phyloP scores from a whole-genome alignment of 768 basidiomycete genomes.

The Naganishia kalamii region DNA sequence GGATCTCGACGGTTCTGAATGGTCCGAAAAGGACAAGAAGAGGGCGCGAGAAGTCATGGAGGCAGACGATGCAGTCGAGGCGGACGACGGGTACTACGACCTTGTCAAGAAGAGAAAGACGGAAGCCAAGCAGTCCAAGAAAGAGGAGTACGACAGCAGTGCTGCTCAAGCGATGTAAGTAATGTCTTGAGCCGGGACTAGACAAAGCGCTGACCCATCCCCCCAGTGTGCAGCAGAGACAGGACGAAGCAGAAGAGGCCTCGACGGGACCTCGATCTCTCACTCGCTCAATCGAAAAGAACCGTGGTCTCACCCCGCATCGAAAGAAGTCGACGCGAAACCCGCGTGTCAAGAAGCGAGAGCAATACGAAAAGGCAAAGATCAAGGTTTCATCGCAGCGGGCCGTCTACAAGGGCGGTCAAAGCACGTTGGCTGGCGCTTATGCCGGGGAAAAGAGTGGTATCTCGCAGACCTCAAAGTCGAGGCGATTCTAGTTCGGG shows the following conservation, averaged over 20 bases:
- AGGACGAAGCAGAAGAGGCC: slow-evolving; percentile 46
- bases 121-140: slow-evolving; percentile 70
- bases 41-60: slow-evolving; percentile 43
- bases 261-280: slow-evolving; percentile 71
- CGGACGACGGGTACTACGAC: slow-evolving; percentile 74
- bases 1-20: slow-evolving; percentile 46
- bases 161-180: slow-evolving; percentile 58
- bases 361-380: slow-evolving; percentile 88
- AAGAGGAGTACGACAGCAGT: slow-evolving; percentile 68
- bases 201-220: not conserved
- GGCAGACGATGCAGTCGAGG: slow-evolving; percentile 46
- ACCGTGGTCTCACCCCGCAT: slow-evolving; percentile 86
- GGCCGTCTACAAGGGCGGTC: slow-evolving; percentile 86
- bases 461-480: slow-evolving; percentile 84
- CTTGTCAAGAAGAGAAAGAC: slow-evolving; percentile 70
- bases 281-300: slow-evolving; percentile 83
- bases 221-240: slow-evolving; percentile 36
- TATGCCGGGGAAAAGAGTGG: slow-evolving; percentile 91
- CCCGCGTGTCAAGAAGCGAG: slow-evolving; percentile 93
- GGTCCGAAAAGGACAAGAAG: slow-evolving; percentile 48
- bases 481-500: slow-evolving; percentile 62
- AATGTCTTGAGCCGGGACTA: not conserved
- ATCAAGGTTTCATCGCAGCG: slow-evolving; percentile 83
- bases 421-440: slow-evolving; percentile 56
- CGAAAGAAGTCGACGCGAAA: slow-evolving; percentile 87